A percentile compares a stretch with the other conserved stretches of the same genome.
Evolutionary conservation across 2,329 filamentous ascomycete species (phyloP).

Genomic region (Fusarium poae): DNA sequence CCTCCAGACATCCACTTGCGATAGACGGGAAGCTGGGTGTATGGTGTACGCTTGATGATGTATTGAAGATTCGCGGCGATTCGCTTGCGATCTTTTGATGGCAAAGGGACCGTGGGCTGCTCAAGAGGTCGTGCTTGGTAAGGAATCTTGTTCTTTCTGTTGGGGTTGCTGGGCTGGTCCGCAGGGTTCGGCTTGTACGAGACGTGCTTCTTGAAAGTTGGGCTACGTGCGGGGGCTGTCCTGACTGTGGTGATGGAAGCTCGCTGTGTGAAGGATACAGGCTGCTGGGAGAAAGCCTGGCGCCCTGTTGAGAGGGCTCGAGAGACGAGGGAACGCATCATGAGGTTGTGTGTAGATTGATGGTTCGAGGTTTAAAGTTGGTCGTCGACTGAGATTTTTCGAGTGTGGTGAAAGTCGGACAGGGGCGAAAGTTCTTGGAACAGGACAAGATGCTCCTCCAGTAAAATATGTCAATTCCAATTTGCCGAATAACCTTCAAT

Average conservation of each 20-base stretch:
- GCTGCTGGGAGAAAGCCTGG: slow-evolving; percentile 29
- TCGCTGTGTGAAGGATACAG: slow-evolving; percentile 27
- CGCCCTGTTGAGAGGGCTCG: slow-evolving; percentile 45
- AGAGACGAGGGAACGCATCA: slow-evolving; percentile 48
- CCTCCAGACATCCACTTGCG: slow-evolving; percentile 78
- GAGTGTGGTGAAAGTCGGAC: not conserved
- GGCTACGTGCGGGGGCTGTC: slow-evolving; percentile 24
- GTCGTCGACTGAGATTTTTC: not conserved
- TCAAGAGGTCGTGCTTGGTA: slow-evolving; percentile 44
- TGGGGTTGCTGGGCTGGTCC: slow-evolving; percentile 43
- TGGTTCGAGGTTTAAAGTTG: slow-evolving; percentile 20
- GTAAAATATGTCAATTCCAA: slow-evolving; percentile 27
- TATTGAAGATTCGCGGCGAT: slow-evolving; percentile 64
- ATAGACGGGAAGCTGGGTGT: slow-evolving; percentile 83
- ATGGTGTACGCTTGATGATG: slow-evolving; percentile 77
- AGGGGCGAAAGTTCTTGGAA: not conserved
- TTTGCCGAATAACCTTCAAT: slow-evolving; percentile 7
- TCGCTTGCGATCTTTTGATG: slow-evolving; percentile 51
- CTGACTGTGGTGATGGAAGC: slow-evolving; percentile 30
- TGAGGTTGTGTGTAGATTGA: slow-evolving; percentile 17
- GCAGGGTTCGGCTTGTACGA: slow-evolving; percentile 43
- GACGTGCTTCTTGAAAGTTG: slow-evolving; percentile 46
- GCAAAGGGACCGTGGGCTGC: slow-evolving; percentile 49
- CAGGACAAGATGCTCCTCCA: not conserved
- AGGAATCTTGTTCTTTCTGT: slow-evolving; percentile 46